Evolutionary conservation across 768 basidiomycete species (phyloP).

Genomic region (Pisolithus tinctorius): DNA sequence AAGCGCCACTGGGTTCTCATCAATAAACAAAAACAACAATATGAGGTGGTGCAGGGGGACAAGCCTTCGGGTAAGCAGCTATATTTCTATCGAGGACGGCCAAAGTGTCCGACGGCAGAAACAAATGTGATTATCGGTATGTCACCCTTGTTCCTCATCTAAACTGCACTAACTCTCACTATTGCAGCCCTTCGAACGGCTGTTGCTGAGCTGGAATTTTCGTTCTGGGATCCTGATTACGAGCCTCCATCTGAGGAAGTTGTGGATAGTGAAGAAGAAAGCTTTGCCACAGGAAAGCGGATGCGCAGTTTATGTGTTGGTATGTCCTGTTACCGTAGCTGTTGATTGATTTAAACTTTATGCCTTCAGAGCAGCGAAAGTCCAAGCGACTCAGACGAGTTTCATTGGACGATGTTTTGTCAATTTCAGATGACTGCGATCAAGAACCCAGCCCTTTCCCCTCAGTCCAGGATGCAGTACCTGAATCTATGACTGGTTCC

Average conservation of each 20-base stretch:
- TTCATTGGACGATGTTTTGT: background rate
- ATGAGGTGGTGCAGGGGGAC: background rate
- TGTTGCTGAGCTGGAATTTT: background rate
- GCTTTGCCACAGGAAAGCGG: background rate
- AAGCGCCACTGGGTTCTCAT: background rate
- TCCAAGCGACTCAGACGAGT: background rate
- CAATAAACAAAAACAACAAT: background rate
- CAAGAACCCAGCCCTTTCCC: background rate
- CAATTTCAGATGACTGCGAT: background rate
- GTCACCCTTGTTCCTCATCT: background rate
- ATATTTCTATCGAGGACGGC: background rate
- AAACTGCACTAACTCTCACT: background rate
- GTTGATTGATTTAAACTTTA: background rate
- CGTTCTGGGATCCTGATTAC: slow-evolving; percentile 2
- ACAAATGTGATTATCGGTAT: slow-evolving; percentile 2
- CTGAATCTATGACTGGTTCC: background rate
- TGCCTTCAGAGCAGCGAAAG: background rate
- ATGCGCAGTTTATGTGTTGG: background rate
- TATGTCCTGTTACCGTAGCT: background rate
- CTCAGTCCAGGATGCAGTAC: background rate
- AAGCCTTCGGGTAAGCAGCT: background rate
- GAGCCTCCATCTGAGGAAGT: background rate
- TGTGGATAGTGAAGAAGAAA: background rate
- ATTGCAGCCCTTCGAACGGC: background rate
- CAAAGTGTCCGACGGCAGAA: background rate